Conservation (phyloP, 352 stramenopile species). For the Phytophthora palmivora region DNA sequence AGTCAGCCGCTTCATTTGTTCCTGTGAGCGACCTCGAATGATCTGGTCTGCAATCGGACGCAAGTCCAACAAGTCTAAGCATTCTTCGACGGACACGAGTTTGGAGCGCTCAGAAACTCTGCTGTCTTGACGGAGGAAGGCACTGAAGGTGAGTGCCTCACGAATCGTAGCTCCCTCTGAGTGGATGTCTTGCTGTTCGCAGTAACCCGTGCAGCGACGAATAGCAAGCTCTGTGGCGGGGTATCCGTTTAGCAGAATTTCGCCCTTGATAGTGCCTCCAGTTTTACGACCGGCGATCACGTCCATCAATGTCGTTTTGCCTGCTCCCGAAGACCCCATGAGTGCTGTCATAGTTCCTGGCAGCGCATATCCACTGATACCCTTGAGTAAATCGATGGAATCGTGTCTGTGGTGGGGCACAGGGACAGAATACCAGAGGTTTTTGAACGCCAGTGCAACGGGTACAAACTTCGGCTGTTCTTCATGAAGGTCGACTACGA, state of each 20-base stretch:
- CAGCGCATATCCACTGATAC: slow-evolving; percentile 4
- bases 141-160: too few relatives aligned
- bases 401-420: slow-evolving; percentile 12
- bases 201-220: too few relatives aligned
- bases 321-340: not conserved
- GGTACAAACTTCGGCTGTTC: slow-evolving; percentile 22
- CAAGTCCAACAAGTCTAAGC: too few relatives aligned
- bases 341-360: not conserved
- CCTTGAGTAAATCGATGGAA: slow-evolving; percentile 73
- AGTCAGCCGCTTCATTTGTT: too few relatives aligned
- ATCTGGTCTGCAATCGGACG: too few relatives aligned
- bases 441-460: slow-evolving; percentile 30
- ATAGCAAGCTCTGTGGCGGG: not conserved
- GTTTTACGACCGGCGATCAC: not conserved
- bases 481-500: too few relatives aligned
- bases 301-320: not conserved
- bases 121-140: too few relatives aligned
- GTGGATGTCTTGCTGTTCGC: too few relatives aligned
- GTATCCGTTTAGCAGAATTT: not conserved
- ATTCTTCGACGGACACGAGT: too few relatives aligned
- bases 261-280: not conserved
- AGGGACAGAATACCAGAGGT: not conserved
- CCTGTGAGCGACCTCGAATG: too few relatives aligned
- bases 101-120: too few relatives aligned
- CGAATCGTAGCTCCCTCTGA: too few relatives aligned